phyloP scores from a whole-genome alignment of 768 basidiomycete species.

The Leccinellum rugosiceps region DNA sequence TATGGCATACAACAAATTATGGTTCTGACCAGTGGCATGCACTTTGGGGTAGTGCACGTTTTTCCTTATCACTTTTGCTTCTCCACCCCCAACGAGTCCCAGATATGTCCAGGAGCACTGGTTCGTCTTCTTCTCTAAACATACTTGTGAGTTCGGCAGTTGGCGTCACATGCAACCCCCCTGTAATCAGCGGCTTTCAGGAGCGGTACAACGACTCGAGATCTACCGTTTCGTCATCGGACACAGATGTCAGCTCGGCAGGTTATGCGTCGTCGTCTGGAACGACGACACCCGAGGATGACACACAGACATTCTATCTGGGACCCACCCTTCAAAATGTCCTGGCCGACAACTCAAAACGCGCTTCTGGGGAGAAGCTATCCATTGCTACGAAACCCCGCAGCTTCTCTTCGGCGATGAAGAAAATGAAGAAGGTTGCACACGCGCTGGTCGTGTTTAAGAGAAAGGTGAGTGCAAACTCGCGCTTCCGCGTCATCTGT shows the following conservation, averaged over 20 bases:
- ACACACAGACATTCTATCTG: constrained; percentile 22
- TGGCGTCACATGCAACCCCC: background rate
- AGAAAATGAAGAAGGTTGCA: constrained; percentile 21
- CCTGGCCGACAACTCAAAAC: constrained; percentile 5
- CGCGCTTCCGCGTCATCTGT: background rate
- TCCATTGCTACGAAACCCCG: constrained; percentile 10
- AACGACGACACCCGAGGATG: constrained; percentile 32
- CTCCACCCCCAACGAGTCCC: background rate
- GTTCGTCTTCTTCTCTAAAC: constrained; percentile 15
- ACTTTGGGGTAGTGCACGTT: background rate
- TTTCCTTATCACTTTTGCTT: background rate
- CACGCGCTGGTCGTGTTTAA: constrained; percentile 21
- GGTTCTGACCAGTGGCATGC: constrained; percentile 1
- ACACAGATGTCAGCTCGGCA: constrained; percentile 21
- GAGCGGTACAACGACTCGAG: constrained; percentile 2
- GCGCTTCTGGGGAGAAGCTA: constrained; percentile 1
- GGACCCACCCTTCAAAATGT: constrained; percentile 6
- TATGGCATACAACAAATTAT: constrained; percentile 8
- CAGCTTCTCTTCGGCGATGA: constrained; percentile 18
- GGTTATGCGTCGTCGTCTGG: constrained; percentile 29
- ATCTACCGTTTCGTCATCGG: constrained; percentile 16
- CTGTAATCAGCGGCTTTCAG: background rate
- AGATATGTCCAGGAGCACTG: constrained; percentile 9
- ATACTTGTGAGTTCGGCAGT: background rate
- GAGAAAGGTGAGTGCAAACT: constrained; percentile 20